Evolutionary conservation across 148 eudicot species (phyloP).

Genomic region (Chenopodium berlandieri): DNA sequence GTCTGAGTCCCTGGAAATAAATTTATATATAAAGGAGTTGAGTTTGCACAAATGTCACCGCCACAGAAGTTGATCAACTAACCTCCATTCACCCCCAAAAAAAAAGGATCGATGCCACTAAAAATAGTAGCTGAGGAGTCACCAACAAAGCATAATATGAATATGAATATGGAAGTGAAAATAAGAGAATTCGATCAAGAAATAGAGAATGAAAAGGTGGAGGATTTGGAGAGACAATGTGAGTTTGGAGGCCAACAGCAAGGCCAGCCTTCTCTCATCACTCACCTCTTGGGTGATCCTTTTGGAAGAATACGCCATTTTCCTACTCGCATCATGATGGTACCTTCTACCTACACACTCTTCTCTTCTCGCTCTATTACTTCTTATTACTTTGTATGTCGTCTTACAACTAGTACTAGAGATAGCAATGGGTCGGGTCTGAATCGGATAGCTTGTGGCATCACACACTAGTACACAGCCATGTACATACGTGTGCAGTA

Average conservation of each 20-base stretch:
- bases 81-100: neutral
- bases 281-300: slow-evolving; percentile 79
- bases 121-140: slow-evolving; percentile 11
- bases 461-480: too few relatives aligned
- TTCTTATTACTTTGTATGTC: too few relatives aligned
- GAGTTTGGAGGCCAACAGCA: slow-evolving; percentile 51
- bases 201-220: slow-evolving; percentile 50
- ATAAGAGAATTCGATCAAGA: slow-evolving; percentile 52
- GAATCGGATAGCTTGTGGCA: too few relatives aligned
- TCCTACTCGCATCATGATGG: slow-evolving; percentile 60
- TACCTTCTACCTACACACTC: slow-evolving; percentile 9
- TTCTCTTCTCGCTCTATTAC: too few relatives aligned
- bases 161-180: slow-evolving; percentile 30
- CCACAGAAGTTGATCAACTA: slow-evolving; percentile 19
- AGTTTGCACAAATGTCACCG: slow-evolving; percentile 37
- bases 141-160: neutral
- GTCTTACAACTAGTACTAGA: too few relatives aligned
- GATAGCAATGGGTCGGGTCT: too few relatives aligned
- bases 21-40: slow-evolving; percentile 19
- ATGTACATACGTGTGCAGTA: too few relatives aligned
- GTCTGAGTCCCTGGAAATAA: neutral
- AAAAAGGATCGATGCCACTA: slow-evolving; percentile 9
- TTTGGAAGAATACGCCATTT: slow-evolving; percentile 56
- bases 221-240: slow-evolving; percentile 62
- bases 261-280: slow-evolving; percentile 57